These are phyloP conservation scores for Austroboletus eburneus DNA, from an alignment of 768 basidiomycete genomes.

Conservation along the genomic window DNA sequence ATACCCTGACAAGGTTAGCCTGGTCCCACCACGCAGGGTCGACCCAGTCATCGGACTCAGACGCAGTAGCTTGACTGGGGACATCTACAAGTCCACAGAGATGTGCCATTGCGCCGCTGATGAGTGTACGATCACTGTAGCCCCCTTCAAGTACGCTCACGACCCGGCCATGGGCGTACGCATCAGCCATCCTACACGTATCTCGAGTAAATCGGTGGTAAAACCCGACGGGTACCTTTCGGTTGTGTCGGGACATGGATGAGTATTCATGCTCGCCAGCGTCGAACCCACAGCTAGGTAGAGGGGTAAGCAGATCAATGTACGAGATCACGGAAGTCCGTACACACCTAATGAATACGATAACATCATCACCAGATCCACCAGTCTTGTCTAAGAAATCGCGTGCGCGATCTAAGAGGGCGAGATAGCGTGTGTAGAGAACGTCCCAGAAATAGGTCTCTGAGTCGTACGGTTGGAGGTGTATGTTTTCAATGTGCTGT, in stretches of 20 bases:
- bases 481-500: slow-evolving; percentile 28
- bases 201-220: slow-evolving; percentile 81
- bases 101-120: slow-evolving; percentile 80
- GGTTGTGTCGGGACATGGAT: slow-evolving; percentile 88
- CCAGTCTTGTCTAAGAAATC: slow-evolving; percentile 69
- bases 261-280: slow-evolving; percentile 88
- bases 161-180: slow-evolving; percentile 62
- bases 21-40: slow-evolving; percentile 60
- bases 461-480: slow-evolving; percentile 1
- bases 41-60: slow-evolving; percentile 19
- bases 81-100: slow-evolving; percentile 55
- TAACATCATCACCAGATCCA: slow-evolving; percentile 59
- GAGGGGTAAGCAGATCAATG: not conserved
- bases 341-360: slow-evolving; percentile 84
- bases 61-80: not conserved
- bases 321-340: not conserved
- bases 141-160: slow-evolving; percentile 94
- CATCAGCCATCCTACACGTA: slow-evolving; percentile 57
- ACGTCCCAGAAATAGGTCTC: slow-evolving; percentile 18
- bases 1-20: slow-evolving; percentile 56
- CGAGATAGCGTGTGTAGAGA: slow-evolving; percentile 62
- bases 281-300: slow-evolving; percentile 83
- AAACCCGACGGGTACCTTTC: slow-evolving; percentile 85
- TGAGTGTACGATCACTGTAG: slow-evolving; percentile 86
- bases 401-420: slow-evolving; percentile 61